Base-by-base conservation (phyloP, 257 asterid species). In the Petunia axillaris region DNA sequence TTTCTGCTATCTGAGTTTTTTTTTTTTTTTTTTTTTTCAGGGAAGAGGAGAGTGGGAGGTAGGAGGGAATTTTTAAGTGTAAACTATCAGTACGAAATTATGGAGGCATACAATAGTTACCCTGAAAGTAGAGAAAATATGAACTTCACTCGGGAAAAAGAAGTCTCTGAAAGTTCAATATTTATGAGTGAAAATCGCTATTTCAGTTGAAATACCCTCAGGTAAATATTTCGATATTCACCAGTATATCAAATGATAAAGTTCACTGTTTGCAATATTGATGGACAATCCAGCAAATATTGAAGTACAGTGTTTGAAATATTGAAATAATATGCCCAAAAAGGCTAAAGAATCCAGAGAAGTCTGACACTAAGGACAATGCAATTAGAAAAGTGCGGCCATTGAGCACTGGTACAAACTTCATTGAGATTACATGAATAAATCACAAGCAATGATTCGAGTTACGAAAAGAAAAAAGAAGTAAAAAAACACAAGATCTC, bases 401-500 rank as follows among this genome's bases (percentile, higher is more conserved):
- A 70, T 70, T 46, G 77, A 70, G 59, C 59, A 71, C 43, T 35
- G 60, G 13, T 35, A 71, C 60, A 76, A 58, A 70, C 71, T 77
- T 77, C 71, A 60, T 35, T 62, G 16, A 77, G 41, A 36, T 59
- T 77, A 63, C 54, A 77, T n/a, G 54, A 77, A 59, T 60, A 48
- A 70, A 70, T 57, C 71, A 80, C 68, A 41, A 73, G 79, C 71
- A 70, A 80, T 71, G 83, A 73, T 70, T 71, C 55, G 40, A 70
- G 36, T 54, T 15, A 8, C 13, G 63, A 50, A 79, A 79, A 50
- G 57, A 64, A 63, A 64, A 78, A 40, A 41, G 10, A 35, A 52
- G 39, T 40, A 78, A 13, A 40, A 77, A 57, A 43, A 9, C 36
- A 57, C 79, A 60, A 74, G 73, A 80, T 62, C 48, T 36, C 58